phyloP scores from a whole-genome alignment of 768 basidiomycete genomes.

The Termitomyces sp. region DNA sequence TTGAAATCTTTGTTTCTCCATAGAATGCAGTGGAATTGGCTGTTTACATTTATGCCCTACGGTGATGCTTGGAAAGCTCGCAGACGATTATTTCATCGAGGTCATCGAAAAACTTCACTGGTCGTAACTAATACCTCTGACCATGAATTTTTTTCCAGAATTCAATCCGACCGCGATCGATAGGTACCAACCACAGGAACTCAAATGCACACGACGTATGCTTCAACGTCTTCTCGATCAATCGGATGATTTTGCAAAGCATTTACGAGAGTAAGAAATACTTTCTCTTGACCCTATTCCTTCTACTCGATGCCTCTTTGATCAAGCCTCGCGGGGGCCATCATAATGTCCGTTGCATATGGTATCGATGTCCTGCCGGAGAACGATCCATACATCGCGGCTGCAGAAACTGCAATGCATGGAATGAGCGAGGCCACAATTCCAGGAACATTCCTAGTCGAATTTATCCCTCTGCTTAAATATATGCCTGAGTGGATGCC shows the following conservation, averaged over 20 bases:
- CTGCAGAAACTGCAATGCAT: conserved; percentile 24
- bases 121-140: background rate
- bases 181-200: conserved; percentile 20
- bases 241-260: conserved; percentile 24
- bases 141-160: conserved; percentile 21
- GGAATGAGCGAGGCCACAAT: conserved; percentile 23
- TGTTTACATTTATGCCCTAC: conserved; percentile 14
- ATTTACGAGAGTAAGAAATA: conserved; percentile 21
- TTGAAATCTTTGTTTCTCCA: background rate
- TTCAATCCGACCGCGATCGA: conserved; percentile 22
- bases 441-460: conserved; percentile 27
- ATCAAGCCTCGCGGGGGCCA: conserved; percentile 15
- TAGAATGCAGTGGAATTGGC: conserved; percentile 16
- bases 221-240: conserved; percentile 23
- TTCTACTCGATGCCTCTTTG: background rate
- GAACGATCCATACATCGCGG: conserved; percentile 31
- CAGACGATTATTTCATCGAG: conserved; percentile 1
- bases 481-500: conserved; percentile 32
- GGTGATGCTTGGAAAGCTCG: conserved; percentile 8
- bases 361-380: conserved; percentile 24
- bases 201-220: conserved; percentile 23
- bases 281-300: background rate
- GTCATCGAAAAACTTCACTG: background rate
- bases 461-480: conserved; percentile 25
- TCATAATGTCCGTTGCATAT: conserved; percentile 28